Conservation (phyloP, 2,329 filamentous ascomycete species). For the Cryphonectria radicalis region DNA sequence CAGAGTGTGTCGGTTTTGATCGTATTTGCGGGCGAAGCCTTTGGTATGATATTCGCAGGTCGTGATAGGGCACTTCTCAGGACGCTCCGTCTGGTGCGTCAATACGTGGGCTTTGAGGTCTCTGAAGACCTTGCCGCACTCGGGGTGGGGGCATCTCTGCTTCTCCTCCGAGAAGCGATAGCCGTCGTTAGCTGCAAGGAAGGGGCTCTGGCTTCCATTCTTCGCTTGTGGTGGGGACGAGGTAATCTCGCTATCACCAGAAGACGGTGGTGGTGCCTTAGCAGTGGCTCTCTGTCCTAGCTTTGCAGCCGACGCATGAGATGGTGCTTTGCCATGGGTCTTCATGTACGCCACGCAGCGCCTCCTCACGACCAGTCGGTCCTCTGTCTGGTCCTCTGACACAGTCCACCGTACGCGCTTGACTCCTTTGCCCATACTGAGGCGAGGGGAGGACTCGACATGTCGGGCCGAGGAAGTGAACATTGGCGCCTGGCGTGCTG, state of each 20-base stretch:
- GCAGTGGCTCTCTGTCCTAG: neutral
- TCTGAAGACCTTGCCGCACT: too few species aligned
- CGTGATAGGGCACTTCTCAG: conserved; percentile 76
- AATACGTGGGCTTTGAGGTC: neutral
- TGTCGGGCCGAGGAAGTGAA: too few species aligned
- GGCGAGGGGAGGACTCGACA: too few species aligned
- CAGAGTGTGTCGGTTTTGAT: conserved; percentile 92
- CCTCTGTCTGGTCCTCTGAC: too few species aligned
- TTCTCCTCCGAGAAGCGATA: neutral
- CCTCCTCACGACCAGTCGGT: too few species aligned
- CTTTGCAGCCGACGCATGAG: neutral
- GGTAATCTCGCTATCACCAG: neutral
- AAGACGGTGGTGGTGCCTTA: neutral
- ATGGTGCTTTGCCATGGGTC: neutral
- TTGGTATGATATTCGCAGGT: conserved; percentile 92
- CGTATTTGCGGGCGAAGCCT: conserved; percentile 93
- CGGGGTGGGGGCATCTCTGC: neutral
- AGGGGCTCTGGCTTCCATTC: neutral
- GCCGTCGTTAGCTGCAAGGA: too few species aligned
- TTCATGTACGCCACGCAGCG: too few species aligned
- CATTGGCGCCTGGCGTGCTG: too few species aligned
- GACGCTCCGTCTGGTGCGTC: neutral
- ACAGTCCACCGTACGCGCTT: too few species aligned
- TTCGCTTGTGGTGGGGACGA: too few species aligned
- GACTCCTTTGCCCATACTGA: too few species aligned